These are phyloP conservation scores for Lactuca saligna DNA, from an alignment of 129 eudicot species.

Conservation along the genomic window DNA sequence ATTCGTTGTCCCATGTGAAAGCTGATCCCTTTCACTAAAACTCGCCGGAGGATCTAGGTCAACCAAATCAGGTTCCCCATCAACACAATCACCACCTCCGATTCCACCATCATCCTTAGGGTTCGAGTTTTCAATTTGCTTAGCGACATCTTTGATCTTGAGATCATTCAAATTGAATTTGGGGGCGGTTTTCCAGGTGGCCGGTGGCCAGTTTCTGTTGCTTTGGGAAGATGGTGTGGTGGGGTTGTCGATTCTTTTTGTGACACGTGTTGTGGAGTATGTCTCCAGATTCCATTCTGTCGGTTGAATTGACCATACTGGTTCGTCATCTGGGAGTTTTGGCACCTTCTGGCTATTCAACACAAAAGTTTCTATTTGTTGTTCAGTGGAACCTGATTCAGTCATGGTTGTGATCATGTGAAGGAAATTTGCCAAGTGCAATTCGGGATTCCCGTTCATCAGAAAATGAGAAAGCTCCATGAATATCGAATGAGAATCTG, in stretches of 20 bases:
- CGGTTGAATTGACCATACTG: conserved; percentile 53
- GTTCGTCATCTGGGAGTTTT: conserved; percentile 56
- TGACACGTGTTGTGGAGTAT: conserved; percentile 2
- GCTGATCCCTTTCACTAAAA: conserved; percentile 34
- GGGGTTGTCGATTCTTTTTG: conserved; percentile 23
- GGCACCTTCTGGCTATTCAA: conserved; percentile 67
- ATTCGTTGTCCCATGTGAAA: conserved; percentile 29
- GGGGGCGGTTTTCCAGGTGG: conserved; percentile 61
- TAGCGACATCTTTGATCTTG: conserved; percentile 16
- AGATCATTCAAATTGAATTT: conserved; percentile 29
- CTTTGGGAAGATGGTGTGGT: conserved; percentile 16
- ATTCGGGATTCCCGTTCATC: conserved; percentile 45
- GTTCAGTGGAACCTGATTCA: conserved; percentile 67
- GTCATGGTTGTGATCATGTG: conserved; percentile 70
- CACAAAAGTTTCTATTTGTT: conserved; percentile 62
- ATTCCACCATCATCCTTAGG: neutral
- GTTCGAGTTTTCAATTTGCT: conserved; percentile 21
- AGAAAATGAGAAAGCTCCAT: conserved; percentile 67
- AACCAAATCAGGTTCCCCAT: conserved; percentile 24
- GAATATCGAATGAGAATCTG: conserved; percentile 67
- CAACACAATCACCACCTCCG: neutral
- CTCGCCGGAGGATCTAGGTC: conserved; percentile 28
- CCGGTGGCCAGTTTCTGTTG: conserved; percentile 63
- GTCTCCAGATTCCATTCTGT: conserved; percentile 11
- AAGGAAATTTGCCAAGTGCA: conserved; percentile 81